Base-by-base conservation (phyloP, 371 early-diverging fungal species). In the Zopfochytrium polystomum region DNA sequence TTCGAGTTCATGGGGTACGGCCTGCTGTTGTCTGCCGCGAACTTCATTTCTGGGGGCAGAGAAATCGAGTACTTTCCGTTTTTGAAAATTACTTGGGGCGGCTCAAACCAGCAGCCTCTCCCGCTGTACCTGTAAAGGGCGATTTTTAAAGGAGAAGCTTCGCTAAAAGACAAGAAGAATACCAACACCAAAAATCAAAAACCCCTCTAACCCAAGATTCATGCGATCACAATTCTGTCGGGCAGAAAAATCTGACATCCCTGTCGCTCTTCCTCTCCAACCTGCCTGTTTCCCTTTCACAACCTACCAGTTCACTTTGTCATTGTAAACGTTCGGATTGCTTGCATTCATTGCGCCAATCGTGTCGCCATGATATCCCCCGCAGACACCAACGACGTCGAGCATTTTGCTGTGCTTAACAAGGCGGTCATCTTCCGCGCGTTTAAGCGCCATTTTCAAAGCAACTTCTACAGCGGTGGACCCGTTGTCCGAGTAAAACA, bases 331-430 rank as follows among this genome's bases (percentile, higher is more conserved):
- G 48, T 85, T 88, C 32, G 90, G 89, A 9, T 83, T 76, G 55
- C 87, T 84, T 1, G 89, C 87, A 67, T 90, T 86, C 90, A 89
- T 90, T 45, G 85, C 83, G 47, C 91, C 91, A 45, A 90, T 89
- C 1, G 90, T 90, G 55, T 90, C 91, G 30, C 91, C 91, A 58
- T 91, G 91, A 58, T 91, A 91, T 15, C 84, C 79, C 9, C 90
- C 91, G 30, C 88, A 80, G 25, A 89, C 65, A 35, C 89, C 89
- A 34, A 90, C 59, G 1, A 88, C 76, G 48, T 84, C 85, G 11
- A 87, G 68, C 60, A n/a, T 62, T 48, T 20, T 80, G 3, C 34
- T 62, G 27, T 9, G 23, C 25, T n/a, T 66, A 4, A 34, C 46
- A 77, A 27, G 70, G 75, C 65, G 68, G 31, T 70, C 65, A 43